These are phyloP conservation scores for Quercus tomentella DNA, from an alignment of 331 rosid species.

Conservation along the genomic window DNA sequence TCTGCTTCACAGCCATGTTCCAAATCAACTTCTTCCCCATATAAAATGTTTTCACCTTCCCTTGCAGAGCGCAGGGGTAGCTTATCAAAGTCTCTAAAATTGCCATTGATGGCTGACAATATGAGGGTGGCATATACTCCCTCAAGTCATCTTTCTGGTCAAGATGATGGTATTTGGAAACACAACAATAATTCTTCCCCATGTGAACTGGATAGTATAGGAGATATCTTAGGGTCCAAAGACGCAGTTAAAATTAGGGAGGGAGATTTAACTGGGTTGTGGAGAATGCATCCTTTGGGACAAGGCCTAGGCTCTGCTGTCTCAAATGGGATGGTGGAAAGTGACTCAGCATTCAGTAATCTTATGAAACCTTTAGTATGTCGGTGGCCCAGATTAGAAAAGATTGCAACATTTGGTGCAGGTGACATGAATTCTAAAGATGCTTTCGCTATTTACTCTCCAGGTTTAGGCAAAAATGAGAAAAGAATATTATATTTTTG, in stretches of 20 bases:
- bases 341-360: slow-evolving; percentile 24
- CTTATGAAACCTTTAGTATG: slow-evolving; percentile 40
- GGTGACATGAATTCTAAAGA: slow-evolving; percentile 66
- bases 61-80: slow-evolving; percentile 93
- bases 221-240: slow-evolving; percentile 22
- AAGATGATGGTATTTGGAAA: slow-evolving; percentile 27
- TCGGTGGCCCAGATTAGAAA: slow-evolving; percentile 82
- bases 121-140: slow-evolving; percentile 30
- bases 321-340: slow-evolving; percentile 33
- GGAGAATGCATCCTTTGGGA: slow-evolving; percentile 13
- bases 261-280: slow-evolving; percentile 28
- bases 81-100: slow-evolving; percentile 66
- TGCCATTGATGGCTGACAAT: slow-evolving; percentile 57
- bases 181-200: slow-evolving; percentile 27
- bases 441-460: slow-evolving; percentile 64
- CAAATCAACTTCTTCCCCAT: slow-evolving; percentile 37
- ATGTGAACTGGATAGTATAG: slow-evolving; percentile 28
- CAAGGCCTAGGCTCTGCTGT: slow-evolving; percentile 28
- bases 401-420: slow-evolving; percentile 44
- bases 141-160: slow-evolving; percentile 30
- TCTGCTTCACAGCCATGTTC: slow-evolving; percentile 40
- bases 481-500: slow-evolving; percentile 62
- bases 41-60: slow-evolving; percentile 64
- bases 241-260: slow-evolving; percentile 32
- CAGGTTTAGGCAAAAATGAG: slow-evolving; percentile 35